Percentiles rank a stretch among this genome's conserved stretches.
Evolutionary conservation across 2,329 filamentous ascomycete species (phyloP).

Genomic region (Cladosporium velox): DNA sequence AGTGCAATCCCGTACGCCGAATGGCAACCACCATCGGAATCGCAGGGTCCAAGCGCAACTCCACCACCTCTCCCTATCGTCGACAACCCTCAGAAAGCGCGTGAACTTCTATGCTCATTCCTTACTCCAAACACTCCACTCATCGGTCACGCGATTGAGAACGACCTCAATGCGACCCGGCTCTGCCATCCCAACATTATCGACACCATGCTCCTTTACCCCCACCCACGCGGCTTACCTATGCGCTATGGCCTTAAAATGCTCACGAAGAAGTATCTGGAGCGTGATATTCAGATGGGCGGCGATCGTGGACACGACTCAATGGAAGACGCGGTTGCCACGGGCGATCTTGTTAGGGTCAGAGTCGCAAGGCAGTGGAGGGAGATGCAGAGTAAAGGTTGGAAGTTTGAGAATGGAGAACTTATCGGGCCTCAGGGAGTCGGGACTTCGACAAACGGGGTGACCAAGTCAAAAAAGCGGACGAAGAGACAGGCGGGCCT

Average conservation of each 20-base stretch:
- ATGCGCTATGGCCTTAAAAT: conserved; percentile 74
- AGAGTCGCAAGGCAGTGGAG: conserved; percentile 52
- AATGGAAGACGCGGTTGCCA: conserved; percentile 84
- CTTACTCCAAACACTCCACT: conserved; percentile 77
- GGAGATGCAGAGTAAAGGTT: conserved; percentile 4
- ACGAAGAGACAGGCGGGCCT: not conserved
- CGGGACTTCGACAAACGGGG: too few relatives aligned
- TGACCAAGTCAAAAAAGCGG: not conserved
- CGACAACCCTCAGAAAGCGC: conserved; percentile 70
- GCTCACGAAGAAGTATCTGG: conserved; percentile 69
- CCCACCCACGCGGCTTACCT: conserved; percentile 75
- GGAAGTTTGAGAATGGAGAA: conserved; percentile 10
- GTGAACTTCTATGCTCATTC: conserved; percentile 73
- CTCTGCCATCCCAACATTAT: conserved; percentile 83
- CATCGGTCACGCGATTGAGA: conserved; percentile 92
- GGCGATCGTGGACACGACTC: conserved; percentile 76
- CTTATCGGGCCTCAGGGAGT: not conserved
- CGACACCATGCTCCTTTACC: conserved; percentile 83
- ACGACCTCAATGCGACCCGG: conserved; percentile 84
- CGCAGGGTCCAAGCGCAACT: not conserved
- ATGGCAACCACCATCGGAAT: conserved; percentile 21
- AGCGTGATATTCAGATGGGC: conserved; percentile 76
- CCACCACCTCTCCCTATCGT: conserved; percentile 64
- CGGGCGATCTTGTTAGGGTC: conserved; percentile 78
- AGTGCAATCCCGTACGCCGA: conserved; percentile 61